Conservation (phyloP, 129 eudicot genomes). For the Flaveria sonorensis region DNA sequence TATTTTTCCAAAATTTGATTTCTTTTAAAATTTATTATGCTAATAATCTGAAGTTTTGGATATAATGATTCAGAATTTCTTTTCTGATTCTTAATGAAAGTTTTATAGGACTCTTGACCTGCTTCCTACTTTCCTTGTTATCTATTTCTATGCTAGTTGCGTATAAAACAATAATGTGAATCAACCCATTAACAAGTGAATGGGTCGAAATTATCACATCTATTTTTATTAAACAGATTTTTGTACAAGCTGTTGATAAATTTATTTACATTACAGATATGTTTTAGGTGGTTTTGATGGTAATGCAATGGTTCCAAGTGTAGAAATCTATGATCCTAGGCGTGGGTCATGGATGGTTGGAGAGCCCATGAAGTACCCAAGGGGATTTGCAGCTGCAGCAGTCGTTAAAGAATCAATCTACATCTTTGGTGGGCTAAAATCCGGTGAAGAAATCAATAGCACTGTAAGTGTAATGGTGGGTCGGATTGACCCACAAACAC, state of each 20-base stretch:
- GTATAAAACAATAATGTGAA: background rate
- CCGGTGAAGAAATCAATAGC: slow-evolving; percentile 37
- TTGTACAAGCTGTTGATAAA: background rate
- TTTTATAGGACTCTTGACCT: background rate
- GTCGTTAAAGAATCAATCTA: slow-evolving; percentile 53
- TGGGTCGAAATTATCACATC: background rate
- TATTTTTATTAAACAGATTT: background rate
- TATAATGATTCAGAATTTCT: background rate
- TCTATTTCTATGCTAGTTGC: background rate
- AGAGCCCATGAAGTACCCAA: slow-evolving; percentile 56
- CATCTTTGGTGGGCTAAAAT: slow-evolving; percentile 60
- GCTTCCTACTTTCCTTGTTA: background rate
- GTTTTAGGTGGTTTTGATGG: slow-evolving; percentile 79
- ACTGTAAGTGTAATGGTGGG: slow-evolving; percentile 38
- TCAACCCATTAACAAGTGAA: background rate
- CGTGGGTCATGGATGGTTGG: slow-evolving; percentile 56
- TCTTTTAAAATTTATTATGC: background rate
- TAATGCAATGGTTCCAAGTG: slow-evolving; percentile 45
- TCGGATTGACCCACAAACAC: background rate
- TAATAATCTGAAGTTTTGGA: background rate
- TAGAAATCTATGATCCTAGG: slow-evolving; percentile 79
- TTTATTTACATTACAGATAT: slow-evolving; percentile 52
- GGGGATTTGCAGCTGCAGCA: slow-evolving; percentile 71
- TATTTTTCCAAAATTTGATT: no score
- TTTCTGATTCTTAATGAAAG: background rate